Evolutionary conservation across 2,329 filamentous ascomycete species (phyloP).

Genomic region (Exophiala alcalophila): DNA sequence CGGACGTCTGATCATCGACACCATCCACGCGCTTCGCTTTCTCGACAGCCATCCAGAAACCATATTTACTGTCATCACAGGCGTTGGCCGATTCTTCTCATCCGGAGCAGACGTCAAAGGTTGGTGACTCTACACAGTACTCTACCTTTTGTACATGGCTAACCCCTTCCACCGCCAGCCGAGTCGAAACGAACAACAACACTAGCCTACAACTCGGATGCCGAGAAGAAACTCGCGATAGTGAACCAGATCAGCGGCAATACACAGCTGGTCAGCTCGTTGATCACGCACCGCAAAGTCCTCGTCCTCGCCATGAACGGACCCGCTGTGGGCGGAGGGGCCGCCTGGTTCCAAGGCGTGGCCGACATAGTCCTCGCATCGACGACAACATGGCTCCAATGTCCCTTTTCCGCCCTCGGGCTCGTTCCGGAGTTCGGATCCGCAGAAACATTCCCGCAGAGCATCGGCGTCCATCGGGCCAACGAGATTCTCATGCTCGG

Average conservation of each 20-base stretch:
- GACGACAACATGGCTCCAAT: conserved; percentile 44
- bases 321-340: conserved; percentile 50
- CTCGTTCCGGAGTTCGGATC: conserved; percentile 51
- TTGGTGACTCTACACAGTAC: too few relatives aligned
- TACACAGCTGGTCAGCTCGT: conserved; percentile 1
- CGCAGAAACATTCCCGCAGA: conserved; percentile 45
- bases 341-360: conserved; percentile 50
- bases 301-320: conserved; percentile 51
- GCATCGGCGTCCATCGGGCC: conserved; percentile 49
- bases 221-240: conserved; percentile 42
- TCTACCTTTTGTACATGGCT: conserved; percentile 6
- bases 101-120: conserved; percentile 49
- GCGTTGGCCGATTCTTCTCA: conserved; percentile 50
- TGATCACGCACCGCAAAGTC: conserved; percentile 52
- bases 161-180: too few relatives aligned
- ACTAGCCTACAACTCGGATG: too few relatives aligned
- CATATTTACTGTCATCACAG: conserved; percentile 50
- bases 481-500: conserved; percentile 55
- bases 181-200: too few relatives aligned
- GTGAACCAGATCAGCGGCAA: too few relatives aligned
- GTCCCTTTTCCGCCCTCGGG: conserved; percentile 48
- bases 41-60: conserved; percentile 48
- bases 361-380: conserved; percentile 50
- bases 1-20: conserved; percentile 44
- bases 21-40: conserved; percentile 42